A percentile compares a stretch with the other conserved stretches of the same genome.
phyloP scores from a whole-genome alignment of 106 monocot genomes.

The Hemerocallis citrina region DNA sequence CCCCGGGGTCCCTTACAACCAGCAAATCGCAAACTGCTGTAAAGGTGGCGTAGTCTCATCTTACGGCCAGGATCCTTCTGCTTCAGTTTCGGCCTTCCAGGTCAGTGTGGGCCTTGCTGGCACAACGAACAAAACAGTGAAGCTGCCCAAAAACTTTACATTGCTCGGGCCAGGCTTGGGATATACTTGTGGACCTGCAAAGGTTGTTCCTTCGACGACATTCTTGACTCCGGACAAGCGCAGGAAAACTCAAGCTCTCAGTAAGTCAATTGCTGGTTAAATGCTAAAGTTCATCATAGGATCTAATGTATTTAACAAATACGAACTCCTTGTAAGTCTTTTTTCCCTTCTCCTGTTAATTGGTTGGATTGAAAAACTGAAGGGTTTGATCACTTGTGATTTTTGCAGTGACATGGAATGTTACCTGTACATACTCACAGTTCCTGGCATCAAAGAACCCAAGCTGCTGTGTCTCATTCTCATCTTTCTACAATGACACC shows the following conservation, averaged over 20 bases:
- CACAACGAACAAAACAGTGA: conserved; percentile 69
- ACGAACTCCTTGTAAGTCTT: no score
- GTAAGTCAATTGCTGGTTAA: conserved; percentile 25
- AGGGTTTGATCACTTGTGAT: not conserved
- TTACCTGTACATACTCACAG: conserved; percentile 71
- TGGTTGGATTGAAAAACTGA: not conserved
- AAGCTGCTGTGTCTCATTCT: conserved; percentile 67
- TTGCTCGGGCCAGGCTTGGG: conserved; percentile 61
- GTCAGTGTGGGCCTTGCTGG: conserved; percentile 66
- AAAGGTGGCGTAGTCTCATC: conserved; percentile 52
- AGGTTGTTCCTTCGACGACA: conserved; percentile 49
- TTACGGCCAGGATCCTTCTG: conserved; percentile 49
- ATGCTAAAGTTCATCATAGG: no score
- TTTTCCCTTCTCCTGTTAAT: no score
- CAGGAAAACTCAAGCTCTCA: conserved; percentile 69
- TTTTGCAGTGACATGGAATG: conserved; percentile 72
- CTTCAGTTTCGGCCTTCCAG: conserved; percentile 48
- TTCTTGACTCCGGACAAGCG: conserved; percentile 47
- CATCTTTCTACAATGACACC: conserved; percentile 70
- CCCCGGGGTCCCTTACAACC: conserved; percentile 70
- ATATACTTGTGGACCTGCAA: conserved; percentile 69
- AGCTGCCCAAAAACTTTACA: conserved; percentile 69
- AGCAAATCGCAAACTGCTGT: conserved; percentile 78
- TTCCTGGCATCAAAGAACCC: conserved; percentile 58
- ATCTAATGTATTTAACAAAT: no score